Percentiles rank a stretch among this genome's conserved stretches.
Conservation (phyloP, 1,284 basidiomycete genomes). For the Rhodotorula mucilaginosa region DNA sequence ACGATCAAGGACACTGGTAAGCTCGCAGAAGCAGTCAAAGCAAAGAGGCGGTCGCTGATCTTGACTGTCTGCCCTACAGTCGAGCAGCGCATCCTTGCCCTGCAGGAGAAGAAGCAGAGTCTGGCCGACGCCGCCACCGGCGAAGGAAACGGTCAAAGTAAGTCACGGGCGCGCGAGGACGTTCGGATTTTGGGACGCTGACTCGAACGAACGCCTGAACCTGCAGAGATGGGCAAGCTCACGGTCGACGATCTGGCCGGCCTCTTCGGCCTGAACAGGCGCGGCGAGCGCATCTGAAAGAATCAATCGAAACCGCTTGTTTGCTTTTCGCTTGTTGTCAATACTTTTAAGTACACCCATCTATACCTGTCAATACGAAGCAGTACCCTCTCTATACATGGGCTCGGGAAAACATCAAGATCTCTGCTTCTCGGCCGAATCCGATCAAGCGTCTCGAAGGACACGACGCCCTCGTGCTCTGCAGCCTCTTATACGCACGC, state of each 20-base stretch:
- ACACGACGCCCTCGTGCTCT: neutral
- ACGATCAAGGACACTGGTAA: conserved; percentile 45
- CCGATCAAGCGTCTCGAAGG: neutral
- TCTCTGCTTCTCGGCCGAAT: neutral
- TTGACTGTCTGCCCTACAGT: conserved; percentile 33
- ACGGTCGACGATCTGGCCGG: conserved; percentile 30
- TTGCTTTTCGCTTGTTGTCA: neutral
- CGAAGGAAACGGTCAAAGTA: conserved; percentile 32
- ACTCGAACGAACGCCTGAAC: neutral
- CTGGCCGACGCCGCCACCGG: conserved; percentile 38
- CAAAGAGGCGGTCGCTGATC: neutral
- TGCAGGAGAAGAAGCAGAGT: conserved; percentile 45
- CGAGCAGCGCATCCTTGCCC: conserved; percentile 49
- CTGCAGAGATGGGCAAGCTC: conserved; percentile 33
- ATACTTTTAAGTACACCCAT: neutral
- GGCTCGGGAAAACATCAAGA: neutral
- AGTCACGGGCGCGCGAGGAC: neutral
- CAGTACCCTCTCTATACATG: neutral
- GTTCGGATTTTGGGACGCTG: no score
- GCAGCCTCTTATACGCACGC: neutral
- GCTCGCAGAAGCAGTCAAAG: neutral
- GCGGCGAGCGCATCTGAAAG: conserved; percentile 2
- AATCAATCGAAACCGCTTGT: neutral
- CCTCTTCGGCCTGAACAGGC: conserved; percentile 23
- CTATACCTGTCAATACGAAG: neutral